Evolutionary conservation across 495 filamentous ascomycete species (phyloP).

Genomic region (Amorphotheca resinae): DNA sequence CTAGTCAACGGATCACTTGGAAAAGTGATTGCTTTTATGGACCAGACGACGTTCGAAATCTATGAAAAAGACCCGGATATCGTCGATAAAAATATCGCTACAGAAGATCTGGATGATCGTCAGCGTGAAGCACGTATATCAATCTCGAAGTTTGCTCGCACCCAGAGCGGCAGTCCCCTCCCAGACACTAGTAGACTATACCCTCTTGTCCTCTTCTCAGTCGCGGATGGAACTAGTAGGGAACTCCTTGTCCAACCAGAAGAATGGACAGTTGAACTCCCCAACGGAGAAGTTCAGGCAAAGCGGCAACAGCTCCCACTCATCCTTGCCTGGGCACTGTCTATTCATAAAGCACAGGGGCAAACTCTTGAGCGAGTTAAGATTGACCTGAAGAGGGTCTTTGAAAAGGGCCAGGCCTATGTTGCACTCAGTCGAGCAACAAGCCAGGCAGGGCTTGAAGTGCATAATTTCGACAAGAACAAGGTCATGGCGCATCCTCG

Average conservation of each 20-base stretch:
- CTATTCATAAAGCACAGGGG: conserved; percentile 96
- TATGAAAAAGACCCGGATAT: conserved; percentile 45
- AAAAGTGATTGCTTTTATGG: conserved; percentile 77
- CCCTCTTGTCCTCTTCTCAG: conserved; percentile 71
- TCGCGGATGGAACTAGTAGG: conserved; percentile 65
- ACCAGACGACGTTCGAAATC: conserved; percentile 59
- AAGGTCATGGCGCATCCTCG: conserved; percentile 93
- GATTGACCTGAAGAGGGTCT: conserved; percentile 81
- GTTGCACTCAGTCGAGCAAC: conserved; percentile 79
- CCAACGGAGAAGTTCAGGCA: conserved; percentile 88
- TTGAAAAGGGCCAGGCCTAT: conserved; percentile 90
- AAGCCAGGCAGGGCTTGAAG: conserved; percentile 75
- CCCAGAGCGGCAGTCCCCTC: conserved; percentile 28
- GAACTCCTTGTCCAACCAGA: conserved; percentile 75
- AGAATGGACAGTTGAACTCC: conserved; percentile 91
- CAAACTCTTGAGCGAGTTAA: conserved; percentile 93
- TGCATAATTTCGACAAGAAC: conserved; percentile 72
- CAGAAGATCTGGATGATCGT: conserved; percentile 29
- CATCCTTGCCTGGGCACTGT: conserved; percentile 92
- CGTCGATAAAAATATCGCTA: conserved; percentile 30
- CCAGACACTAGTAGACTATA: conserved; percentile 28
- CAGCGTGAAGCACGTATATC: conserved; percentile 26
- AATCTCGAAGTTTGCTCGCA: conserved; percentile 23
- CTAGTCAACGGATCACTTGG: conserved; percentile 93
- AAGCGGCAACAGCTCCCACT: conserved; percentile 66